These are phyloP conservation scores for Picochlorum sp. DNA, from an alignment of 139 green algal species.

Conservation along the genomic window DNA sequence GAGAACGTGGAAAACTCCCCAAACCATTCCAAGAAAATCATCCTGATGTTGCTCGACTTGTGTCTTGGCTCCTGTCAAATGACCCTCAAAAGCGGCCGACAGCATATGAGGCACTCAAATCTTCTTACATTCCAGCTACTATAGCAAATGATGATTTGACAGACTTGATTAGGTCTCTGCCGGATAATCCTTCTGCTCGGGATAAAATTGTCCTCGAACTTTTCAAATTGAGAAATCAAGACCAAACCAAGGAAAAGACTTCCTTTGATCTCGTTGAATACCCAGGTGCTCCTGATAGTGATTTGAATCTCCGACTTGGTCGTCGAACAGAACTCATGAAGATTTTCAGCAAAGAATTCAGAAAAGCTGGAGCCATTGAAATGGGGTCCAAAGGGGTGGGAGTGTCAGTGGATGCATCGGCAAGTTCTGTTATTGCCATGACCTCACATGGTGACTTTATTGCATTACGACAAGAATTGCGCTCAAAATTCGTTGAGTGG, in stretches of 20 bases:
- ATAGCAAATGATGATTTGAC: constrained; percentile 78
- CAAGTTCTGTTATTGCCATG: background rate
- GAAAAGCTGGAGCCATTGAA: constrained; percentile 39
- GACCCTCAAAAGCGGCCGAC: constrained; percentile 67
- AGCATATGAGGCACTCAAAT: constrained; percentile 62
- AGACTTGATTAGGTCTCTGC: constrained; percentile 73
- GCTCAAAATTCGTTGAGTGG: constrained; percentile 58
- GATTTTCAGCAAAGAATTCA: constrained; percentile 31
- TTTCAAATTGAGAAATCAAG: too few relatives aligned
- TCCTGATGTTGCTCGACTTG: constrained; percentile 36
- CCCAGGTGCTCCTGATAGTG: too few relatives aligned
- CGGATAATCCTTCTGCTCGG: constrained; percentile 50
- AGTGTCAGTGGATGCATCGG: background rate
- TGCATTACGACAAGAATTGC: constrained; percentile 52
- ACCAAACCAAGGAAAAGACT: too few relatives aligned
- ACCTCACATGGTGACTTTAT: constrained; percentile 19
- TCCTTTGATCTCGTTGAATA: too few relatives aligned
- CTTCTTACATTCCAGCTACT: constrained; percentile 65
- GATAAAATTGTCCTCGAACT: constrained; percentile 20
- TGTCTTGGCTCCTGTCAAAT: constrained; percentile 59
- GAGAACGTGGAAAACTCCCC: constrained; percentile 51
- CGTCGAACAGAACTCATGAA: constrained; percentile 34
- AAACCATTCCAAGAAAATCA: constrained; percentile 48
- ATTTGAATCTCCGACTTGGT: too few relatives aligned
- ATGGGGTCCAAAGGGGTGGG: constrained; percentile 18